Conservation (phyloP, 805 yeast species). For the Kluyveromyces siamensis region DNA sequence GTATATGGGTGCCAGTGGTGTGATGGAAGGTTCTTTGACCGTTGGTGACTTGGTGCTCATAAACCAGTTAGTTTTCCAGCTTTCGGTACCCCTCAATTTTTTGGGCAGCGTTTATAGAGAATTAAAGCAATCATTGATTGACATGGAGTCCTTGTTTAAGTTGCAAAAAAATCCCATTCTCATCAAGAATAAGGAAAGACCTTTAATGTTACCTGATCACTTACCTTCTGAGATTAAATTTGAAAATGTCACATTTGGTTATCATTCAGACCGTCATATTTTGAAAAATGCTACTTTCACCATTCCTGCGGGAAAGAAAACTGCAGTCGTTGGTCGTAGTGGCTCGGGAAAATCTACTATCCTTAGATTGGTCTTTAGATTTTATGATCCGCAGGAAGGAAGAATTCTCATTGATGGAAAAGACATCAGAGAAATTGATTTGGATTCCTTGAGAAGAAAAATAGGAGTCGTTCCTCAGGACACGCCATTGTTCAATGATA, state of each 20-base stretch:
- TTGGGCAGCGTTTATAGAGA: conserved; percentile 94
- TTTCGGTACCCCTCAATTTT: conserved; percentile 90
- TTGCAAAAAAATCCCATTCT: conserved; percentile 66
- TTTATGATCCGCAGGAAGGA: conserved; percentile 77
- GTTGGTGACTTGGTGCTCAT: conserved; percentile 94
- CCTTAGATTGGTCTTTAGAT: conserved; percentile 73
- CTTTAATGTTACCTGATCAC: conserved; percentile 36
- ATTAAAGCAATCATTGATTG: conserved; percentile 82
- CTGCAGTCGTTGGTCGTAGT: conserved; percentile 93
- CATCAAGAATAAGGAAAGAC: conserved; percentile 59
- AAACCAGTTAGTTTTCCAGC: conserved; percentile 91
- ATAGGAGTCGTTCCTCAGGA: conserved; percentile 97
- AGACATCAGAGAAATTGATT: conserved; percentile 64
- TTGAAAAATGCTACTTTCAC: conserved; percentile 70
- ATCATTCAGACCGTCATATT: conserved; percentile 82
- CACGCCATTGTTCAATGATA: conserved; percentile 89
- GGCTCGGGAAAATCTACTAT: conserved; percentile 95
- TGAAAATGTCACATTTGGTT: conserved; percentile 89
- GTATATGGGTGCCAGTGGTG: conserved; percentile 96
- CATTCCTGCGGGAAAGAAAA: conserved; percentile 84
- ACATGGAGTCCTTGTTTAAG: conserved; percentile 91
- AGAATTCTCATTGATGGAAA: conserved; percentile 80
- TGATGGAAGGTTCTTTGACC: conserved; percentile 68
- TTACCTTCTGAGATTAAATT: conserved; percentile 71
- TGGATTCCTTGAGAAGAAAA: conserved; percentile 62